A percentile compares a stretch with the other conserved stretches of the same genome.
Conservation (phyloP, 108 stramenopile species). For the Pseudonitzschia pungens region DNA sequence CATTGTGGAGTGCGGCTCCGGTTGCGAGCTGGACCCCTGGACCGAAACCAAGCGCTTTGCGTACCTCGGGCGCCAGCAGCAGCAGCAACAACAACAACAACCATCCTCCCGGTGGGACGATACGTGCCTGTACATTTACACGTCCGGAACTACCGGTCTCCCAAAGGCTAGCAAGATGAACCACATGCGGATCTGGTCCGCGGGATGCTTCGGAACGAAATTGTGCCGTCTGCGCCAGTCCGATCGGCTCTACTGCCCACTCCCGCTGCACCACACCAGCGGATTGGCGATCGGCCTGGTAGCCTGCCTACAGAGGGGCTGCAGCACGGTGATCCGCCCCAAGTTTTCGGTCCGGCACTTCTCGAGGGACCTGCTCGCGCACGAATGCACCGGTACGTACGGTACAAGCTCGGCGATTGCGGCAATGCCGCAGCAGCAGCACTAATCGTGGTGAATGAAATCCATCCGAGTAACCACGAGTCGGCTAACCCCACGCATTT, state of each 20-base stretch:
- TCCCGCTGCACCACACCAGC: conserved; percentile 17
- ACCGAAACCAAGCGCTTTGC: conserved; percentile 17
- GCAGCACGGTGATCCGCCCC: conserved; percentile 11
- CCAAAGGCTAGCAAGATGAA: conserved; percentile 35
- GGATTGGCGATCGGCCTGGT: conserved; percentile 10
- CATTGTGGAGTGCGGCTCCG: conserved; percentile 13
- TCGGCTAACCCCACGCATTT: no score
- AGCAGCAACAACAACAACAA: conserved; percentile 1
- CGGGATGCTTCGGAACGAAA: conserved; percentile 8
- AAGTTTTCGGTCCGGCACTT: conserved; percentile 22
- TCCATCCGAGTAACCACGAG: no score
- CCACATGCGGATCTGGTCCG: conserved; percentile 22
- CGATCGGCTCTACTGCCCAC: conserved; percentile 19
- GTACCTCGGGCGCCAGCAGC: neutral
- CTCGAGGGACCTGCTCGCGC: conserved; percentile 3
- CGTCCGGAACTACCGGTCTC: conserved; percentile 92
- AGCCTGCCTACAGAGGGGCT: conserved; percentile 12
- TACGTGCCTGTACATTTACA: conserved; percentile 72
- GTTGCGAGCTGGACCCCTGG: conserved; percentile 16
- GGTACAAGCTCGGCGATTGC: neutral
- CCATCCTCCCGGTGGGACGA: neutral
- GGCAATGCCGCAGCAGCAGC: neutral
- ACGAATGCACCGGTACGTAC: conserved; percentile 7
- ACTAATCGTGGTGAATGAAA: no score
- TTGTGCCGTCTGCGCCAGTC: neutral